Percentiles rank a stretch among this genome's conserved stretches.
phyloP scores from a whole-genome alignment of 106 monocot species.

The Dioscorea alata region DNA sequence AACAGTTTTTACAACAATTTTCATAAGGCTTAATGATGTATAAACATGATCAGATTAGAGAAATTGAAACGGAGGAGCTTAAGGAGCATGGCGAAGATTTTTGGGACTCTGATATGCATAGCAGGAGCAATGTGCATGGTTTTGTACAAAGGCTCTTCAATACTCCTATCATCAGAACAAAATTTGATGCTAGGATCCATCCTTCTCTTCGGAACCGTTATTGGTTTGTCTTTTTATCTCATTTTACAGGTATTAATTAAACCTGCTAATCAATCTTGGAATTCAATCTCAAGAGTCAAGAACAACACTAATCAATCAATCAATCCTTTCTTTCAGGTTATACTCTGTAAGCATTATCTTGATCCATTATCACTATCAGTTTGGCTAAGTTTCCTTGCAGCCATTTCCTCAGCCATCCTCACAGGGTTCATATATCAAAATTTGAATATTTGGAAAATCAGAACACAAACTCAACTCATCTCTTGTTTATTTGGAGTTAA shows the following conservation, averaged over 20 bases:
- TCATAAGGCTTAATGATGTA: no score
- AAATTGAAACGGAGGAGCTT: not conserved
- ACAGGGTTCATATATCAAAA: slow-evolving; percentile 30
- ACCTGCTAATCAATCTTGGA: not conserved
- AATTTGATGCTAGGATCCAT: slow-evolving; percentile 18
- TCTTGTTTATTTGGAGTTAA: slow-evolving; percentile 36
- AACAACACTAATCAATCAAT: not conserved
- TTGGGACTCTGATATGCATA: slow-evolving; percentile 1
- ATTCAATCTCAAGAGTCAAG: not conserved
- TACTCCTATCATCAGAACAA: not conserved
- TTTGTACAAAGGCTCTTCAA: slow-evolving; percentile 4
- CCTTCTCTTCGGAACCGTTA: slow-evolving; percentile 22
- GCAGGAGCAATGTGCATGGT: slow-evolving; percentile 10
- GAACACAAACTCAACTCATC: slow-evolving; percentile 20
- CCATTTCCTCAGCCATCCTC: slow-evolving; percentile 26
- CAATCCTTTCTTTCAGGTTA: slow-evolving; percentile 19
- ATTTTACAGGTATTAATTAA: slow-evolving; percentile 36
- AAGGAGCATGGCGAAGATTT: not conserved
- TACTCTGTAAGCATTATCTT: slow-evolving; percentile 28
- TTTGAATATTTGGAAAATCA: slow-evolving; percentile 31
- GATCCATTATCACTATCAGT: slow-evolving; percentile 38
- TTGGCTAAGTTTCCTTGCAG: slow-evolving; percentile 47
- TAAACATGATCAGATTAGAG: not conserved
- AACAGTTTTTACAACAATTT: no score
- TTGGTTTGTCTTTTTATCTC: slow-evolving; percentile 50